Percentiles rank a stretch among this genome's conserved stretches.
phyloP scores from a whole-genome alignment of 768 basidiomycete species.

The Pisolithus microcarpus region DNA sequence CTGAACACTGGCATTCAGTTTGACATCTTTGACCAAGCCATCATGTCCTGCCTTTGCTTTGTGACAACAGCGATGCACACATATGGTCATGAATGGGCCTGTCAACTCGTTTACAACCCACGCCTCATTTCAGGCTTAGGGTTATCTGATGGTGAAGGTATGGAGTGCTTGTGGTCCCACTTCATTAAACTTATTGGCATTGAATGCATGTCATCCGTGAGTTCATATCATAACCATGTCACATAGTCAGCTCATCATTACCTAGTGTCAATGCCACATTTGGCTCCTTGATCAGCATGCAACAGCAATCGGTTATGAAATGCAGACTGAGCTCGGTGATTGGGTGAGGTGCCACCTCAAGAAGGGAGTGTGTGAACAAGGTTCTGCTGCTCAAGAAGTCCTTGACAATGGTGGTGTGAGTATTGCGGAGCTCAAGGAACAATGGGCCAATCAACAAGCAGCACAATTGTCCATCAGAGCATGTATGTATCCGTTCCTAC shows the following conservation, averaged over 20 bases:
- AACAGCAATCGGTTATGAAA: conserved; percentile 18
- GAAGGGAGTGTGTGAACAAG: conserved; percentile 13
- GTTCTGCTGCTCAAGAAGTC: not conserved
- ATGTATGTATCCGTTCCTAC: not conserved
- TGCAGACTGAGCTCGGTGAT: conserved; percentile 23
- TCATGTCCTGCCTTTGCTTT: conserved; percentile 20
- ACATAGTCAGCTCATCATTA: not conserved
- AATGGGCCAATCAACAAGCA: not conserved
- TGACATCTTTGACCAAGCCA: not conserved
- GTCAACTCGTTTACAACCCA: conserved; percentile 7
- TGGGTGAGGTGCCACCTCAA: conserved; percentile 24
- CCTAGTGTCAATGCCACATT: conserved; percentile 19
- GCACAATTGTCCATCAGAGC: conserved; percentile 5
- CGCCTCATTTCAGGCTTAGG: not conserved
- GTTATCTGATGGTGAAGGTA: conserved; percentile 6
- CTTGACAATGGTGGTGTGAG: not conserved
- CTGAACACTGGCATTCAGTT: not conserved
- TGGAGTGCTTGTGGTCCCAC: conserved; percentile 24
- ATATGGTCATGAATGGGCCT: conserved; percentile 32
- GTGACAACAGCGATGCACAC: conserved; percentile 34
- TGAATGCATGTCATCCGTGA: conserved; percentile 26
- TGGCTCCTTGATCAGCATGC: conserved; percentile 31
- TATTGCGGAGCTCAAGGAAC: not conserved
- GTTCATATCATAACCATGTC: conserved; percentile 2
- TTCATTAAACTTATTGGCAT: conserved; percentile 31